Evolutionary conservation across 208 protist genomes (phyloP).

Genomic region (Trypanosoma scelopori): DNA sequence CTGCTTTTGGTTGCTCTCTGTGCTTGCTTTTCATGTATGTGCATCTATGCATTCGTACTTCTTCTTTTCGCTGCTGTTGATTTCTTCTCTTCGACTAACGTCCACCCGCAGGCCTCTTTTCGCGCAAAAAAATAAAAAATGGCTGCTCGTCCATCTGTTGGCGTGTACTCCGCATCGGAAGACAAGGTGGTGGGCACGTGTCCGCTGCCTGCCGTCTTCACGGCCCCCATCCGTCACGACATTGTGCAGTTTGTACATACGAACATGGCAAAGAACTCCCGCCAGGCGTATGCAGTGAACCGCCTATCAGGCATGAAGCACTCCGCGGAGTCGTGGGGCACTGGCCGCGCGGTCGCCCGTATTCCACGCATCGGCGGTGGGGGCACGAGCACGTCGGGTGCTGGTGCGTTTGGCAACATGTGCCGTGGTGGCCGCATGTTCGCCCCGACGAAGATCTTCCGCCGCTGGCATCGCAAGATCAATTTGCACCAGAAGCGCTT

Average conservation of each 20-base stretch:
- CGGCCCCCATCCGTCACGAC: conserved; percentile 81
- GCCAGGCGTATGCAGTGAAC: conserved; percentile 97
- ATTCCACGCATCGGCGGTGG: conserved; percentile 98
- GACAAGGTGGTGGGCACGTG: conserved; percentile 74
- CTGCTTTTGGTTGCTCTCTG: not conserved
- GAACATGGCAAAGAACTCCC: conserved; percentile 97
- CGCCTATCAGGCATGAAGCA: conserved; percentile 95
- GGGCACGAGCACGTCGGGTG: conserved; percentile 97
- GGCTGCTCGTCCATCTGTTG: conserved; percentile 83
- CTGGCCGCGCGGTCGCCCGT: conserved; percentile 99
- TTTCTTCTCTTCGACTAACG: not conserved
- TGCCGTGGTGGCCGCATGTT: conserved; percentile 99
- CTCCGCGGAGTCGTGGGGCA: conserved; percentile 99
- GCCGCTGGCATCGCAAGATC: conserved; percentile 97
- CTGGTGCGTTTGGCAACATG: conserved; percentile 99
- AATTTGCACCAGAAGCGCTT: conserved; percentile 97
- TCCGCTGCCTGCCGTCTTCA: conserved; percentile 84
- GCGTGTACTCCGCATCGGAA: conserved; percentile 84
- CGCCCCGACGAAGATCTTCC: conserved; percentile 97
- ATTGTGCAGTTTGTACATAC: conserved; percentile 95
- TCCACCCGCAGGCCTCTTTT: conserved; percentile 22
- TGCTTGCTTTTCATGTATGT: not conserved
- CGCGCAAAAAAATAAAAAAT: conserved; percentile 36
- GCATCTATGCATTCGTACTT: not conserved
- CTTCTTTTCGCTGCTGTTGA: not conserved